phyloP scores from a whole-genome alignment of 148 eudicot species.

The Rhododendron williamsianum region DNA sequence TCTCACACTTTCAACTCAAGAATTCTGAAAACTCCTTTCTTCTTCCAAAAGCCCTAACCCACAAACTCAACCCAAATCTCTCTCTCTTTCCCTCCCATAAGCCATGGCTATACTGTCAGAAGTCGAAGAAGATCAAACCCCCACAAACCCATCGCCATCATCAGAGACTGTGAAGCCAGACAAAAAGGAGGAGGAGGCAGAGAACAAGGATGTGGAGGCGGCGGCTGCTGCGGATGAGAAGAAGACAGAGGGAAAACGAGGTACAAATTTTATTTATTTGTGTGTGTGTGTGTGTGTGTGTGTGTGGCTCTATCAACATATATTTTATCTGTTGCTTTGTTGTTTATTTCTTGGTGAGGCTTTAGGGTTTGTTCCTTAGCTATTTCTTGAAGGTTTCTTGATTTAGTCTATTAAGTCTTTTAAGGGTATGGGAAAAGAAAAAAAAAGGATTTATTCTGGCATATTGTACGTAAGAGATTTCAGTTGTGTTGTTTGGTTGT shows the following conservation, averaged over 20 bases:
- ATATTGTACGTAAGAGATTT: too few species aligned
- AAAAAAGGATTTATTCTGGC: neutral
- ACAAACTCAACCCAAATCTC: neutral
- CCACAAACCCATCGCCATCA: neutral
- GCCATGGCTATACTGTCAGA: neutral
- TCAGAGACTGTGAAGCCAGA: neutral
- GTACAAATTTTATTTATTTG: neutral
- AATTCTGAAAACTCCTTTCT: neutral
- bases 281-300: too few species aligned
- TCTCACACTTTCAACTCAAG: neutral
- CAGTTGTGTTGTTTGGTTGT: neutral
- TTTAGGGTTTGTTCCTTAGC: neutral
- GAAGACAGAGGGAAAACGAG: neutral
- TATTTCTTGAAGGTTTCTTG: neutral
- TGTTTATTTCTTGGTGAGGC: neutral
- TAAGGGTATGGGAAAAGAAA: neutral
- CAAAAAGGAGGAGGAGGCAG: neutral
- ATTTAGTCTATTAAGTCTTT: neutral
- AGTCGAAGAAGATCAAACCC: neutral
- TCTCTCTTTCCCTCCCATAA: neutral
- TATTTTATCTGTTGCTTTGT: too few species aligned
- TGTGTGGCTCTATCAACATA: neutral
- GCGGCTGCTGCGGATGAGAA: neutral
- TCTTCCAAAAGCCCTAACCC: neutral
- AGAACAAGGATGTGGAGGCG: neutral